Conservation (phyloP, 306 rosid genomes). For the Geum urbanum region DNA sequence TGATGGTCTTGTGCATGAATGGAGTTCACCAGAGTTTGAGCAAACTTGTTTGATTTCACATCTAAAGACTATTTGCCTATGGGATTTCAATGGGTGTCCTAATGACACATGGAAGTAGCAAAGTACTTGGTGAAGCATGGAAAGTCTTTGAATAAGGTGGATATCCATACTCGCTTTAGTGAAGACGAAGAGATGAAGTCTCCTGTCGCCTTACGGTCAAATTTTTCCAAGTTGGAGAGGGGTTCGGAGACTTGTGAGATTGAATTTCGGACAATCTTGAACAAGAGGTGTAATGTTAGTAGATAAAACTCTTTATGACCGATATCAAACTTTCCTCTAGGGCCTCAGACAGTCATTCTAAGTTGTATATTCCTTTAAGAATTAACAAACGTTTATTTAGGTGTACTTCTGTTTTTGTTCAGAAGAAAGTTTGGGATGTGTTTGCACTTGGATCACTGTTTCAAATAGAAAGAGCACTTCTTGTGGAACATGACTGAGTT, state of each 20-base stretch:
- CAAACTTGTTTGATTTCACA: background rate
- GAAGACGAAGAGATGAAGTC: background rate
- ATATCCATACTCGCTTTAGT: background rate
- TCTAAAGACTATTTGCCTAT: background rate
- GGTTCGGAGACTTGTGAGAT: background rate
- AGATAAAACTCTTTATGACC: no score
- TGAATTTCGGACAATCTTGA: background rate
- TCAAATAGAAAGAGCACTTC: no score
- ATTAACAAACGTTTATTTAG: no score
- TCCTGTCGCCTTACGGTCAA: background rate
- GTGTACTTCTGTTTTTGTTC: no score
- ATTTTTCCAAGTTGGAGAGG: background rate
- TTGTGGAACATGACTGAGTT: no score
- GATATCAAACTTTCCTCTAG: no score
- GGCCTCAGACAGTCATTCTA: no score
- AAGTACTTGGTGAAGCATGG: background rate
- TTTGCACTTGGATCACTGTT: no score
- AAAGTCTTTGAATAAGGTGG: background rate
- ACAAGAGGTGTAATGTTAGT: no score
- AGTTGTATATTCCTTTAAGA: no score
- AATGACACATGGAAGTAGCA: slow-evolving; percentile 4
- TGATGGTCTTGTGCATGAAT: background rate
- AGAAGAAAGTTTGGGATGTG: no score
- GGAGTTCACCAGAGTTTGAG: background rate
- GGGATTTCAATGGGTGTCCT: background rate